Percentiles rank a stretch among this genome's conserved stretches.
Evolutionary conservation across 1,284 basidiomycete species (phyloP).

Genomic region (Ustilago esculenta): DNA sequence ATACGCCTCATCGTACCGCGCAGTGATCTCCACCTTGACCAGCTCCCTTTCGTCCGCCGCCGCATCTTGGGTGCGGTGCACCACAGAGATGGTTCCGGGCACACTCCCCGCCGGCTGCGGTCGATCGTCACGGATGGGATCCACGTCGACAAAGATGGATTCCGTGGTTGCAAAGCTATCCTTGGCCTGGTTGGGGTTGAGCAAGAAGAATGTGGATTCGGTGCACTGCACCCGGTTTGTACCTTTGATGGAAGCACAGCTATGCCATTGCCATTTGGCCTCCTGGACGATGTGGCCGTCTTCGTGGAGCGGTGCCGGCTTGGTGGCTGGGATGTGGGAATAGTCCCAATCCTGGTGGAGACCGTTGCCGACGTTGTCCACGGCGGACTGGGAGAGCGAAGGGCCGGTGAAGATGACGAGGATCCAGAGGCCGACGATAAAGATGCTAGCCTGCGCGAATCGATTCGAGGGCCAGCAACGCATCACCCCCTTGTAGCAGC

Average conservation of each 20-base stretch:
- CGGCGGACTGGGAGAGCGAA: conserved; percentile 9
- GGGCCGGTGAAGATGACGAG: conserved; percentile 53
- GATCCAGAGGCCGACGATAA: conserved; percentile 55
- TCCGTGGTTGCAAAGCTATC: conserved; percentile 48
- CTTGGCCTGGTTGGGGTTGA: conserved; percentile 43
- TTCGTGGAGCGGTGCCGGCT: conserved; percentile 50
- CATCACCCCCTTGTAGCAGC: conserved; percentile 25
- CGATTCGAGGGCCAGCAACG: conserved; percentile 56
- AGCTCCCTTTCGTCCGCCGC: conserved; percentile 30
- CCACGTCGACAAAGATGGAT: conserved; percentile 51
- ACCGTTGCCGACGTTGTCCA: conserved; percentile 15
- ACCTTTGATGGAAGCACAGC: conserved; percentile 41
- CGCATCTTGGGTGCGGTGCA: conserved; percentile 24
- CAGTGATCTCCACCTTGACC: conserved; percentile 54
- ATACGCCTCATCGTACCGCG: conserved; percentile 47
- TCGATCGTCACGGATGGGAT: conserved; percentile 32
- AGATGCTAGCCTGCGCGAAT: conserved; percentile 53
- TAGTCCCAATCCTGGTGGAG: conserved; percentile 49
- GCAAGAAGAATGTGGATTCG: conserved; percentile 33
- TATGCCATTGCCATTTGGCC: conserved; percentile 48
- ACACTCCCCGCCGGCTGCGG: conserved; percentile 39
- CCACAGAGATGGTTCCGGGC: conserved; percentile 34
- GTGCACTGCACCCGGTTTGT: conserved; percentile 38
- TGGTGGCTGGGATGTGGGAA: conserved; percentile 25
- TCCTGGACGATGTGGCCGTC: conserved; percentile 49